Evolutionary conservation across 148 eudicot genomes (phyloP), one percentile per base, ranked within the genome.

Genomic region (Talinum fruticosum): DNA sequence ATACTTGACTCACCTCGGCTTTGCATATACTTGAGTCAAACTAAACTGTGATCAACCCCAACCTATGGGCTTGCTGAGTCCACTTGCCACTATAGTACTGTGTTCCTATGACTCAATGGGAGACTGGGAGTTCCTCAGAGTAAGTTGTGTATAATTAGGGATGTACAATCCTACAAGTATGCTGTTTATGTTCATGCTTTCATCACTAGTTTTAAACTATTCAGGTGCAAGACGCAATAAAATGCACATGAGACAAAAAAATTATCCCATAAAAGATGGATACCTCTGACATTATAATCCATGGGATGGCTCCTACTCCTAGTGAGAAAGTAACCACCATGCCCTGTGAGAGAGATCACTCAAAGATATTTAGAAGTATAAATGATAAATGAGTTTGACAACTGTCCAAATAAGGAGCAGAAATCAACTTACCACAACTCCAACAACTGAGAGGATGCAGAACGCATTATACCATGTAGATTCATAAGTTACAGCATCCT

Each of bases 241-340:
- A 36, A 68, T 62, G 47, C 54, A 24, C 1, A 26, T 6, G 33
- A 24, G 23, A 1, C 8, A 28, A 24, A 71, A 24, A 71, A 15
- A 41, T 10, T 49, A 75, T 68, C 35, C 24, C 49, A 66, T 30
- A 13, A 35, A 54, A 61, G 8, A 59, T 16, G 5, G 62, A 80
- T 88, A 94, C 98, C 98, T 94, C 98, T 34, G 98, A 94, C 98
- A 94, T 94, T 68, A 94, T 94, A 81, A 92, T 49, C 98, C 98
- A 94, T 53, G 98, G 98, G 79, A 92, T 90, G 44, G 98, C 93
- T 59, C 98, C 98, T 83, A 94, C 83, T 83, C 98, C 98, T 80
- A 94, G 85, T 23, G 98, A 94, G 85, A 92, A 92, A n/a, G 84
- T 61, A 79, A 89, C 77, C 29, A 93, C 88, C 99, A 96, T 91